Evolutionary conservation across 2,329 filamentous ascomycete genomes (phyloP).

Genomic region (Aspergillus fijiensis): DNA sequence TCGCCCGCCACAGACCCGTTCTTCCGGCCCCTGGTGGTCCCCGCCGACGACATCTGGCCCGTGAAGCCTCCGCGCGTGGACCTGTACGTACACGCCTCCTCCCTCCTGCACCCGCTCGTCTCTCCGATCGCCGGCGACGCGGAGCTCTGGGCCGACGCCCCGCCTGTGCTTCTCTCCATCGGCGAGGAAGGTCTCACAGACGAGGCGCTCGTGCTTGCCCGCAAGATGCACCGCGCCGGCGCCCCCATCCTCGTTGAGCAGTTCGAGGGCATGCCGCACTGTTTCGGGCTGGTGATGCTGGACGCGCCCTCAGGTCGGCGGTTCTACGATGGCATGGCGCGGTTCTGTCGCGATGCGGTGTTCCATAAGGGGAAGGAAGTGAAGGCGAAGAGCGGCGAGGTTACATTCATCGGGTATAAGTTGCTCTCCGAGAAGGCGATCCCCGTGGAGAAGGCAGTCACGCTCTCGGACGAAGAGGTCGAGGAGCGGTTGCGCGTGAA

Average conservation of each 20-base stretch:
- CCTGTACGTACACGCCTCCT: slow-evolving; percentile 41
- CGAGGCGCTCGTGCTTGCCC: slow-evolving; percentile 41
- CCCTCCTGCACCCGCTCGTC: slow-evolving; percentile 42
- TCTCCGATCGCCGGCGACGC: slow-evolving; percentile 38
- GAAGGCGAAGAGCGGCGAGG: slow-evolving; percentile 17
- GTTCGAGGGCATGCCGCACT: slow-evolving; percentile 50
- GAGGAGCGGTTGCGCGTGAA: slow-evolving; percentile 28
- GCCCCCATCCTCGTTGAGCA: slow-evolving; percentile 40
- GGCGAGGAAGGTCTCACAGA: slow-evolving; percentile 46
- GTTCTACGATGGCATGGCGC: slow-evolving; percentile 57
- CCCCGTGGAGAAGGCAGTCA: slow-evolving; percentile 31
- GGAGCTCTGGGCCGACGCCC: slow-evolving; percentile 42
- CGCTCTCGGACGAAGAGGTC: slow-evolving; percentile 39
- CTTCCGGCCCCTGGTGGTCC: slow-evolving; percentile 29
- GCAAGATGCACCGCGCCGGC: slow-evolving; percentile 41
- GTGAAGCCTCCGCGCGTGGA: slow-evolving; percentile 44
- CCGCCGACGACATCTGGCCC: slow-evolving; percentile 43
- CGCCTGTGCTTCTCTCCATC: slow-evolving; percentile 42
- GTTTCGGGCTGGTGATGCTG: slow-evolving; percentile 58
- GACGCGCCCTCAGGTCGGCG: slow-evolving; percentile 47
- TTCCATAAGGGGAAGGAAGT: no score
- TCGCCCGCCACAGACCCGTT: slow-evolving; percentile 20
- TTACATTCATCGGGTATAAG: slow-evolving; percentile 35
- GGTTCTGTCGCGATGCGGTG: slow-evolving; percentile 48
- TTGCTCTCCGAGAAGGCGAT: slow-evolving; percentile 34